Evolutionary conservation across 2,329 filamentous ascomycete genomes (phyloP).

Genomic region (Lachnellula occidentalis): DNA sequence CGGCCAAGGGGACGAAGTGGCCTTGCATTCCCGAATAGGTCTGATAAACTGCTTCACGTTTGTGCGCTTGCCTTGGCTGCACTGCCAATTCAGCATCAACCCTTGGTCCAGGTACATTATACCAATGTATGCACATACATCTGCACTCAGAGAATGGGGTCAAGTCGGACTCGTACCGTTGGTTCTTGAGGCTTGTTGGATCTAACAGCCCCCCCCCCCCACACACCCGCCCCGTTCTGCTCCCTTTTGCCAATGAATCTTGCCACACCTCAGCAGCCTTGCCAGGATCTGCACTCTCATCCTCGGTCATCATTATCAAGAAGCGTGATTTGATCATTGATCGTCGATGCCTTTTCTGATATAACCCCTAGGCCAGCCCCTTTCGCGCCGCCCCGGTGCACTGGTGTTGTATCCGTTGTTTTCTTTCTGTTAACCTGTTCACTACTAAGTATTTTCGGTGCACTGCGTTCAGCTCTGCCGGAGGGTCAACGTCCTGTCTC

Average conservation of each 20-base stretch:
- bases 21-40: too few relatives aligned
- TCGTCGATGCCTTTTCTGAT: neutral
- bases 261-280: constrained; percentile 13
- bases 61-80: neutral
- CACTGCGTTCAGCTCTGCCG: constrained; percentile 11
- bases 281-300: constrained; percentile 12
- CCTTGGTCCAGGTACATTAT: constrained; percentile 13
- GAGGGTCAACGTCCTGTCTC: constrained; percentile 5
- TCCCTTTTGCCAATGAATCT: constrained; percentile 11
- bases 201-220: constrained; percentile 7
- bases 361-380: neutral
- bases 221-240: constrained; percentile 5
- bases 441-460: constrained; percentile 2
- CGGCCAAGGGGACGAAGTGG: neutral
- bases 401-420: neutral
- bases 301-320: constrained; percentile 11
- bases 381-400: neutral
- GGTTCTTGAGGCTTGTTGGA: constrained; percentile 4
- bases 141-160: constrained; percentile 1
- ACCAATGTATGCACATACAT: constrained; percentile 5
- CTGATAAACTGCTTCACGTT: too few relatives aligned
- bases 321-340: constrained; percentile 10
- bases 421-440: neutral
- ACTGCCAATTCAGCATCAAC: constrained; percentile 5
- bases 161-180: neutral